phyloP scores from a whole-genome alignment of 164 flowering plant genomes.

The Annona squamosa region DNA sequence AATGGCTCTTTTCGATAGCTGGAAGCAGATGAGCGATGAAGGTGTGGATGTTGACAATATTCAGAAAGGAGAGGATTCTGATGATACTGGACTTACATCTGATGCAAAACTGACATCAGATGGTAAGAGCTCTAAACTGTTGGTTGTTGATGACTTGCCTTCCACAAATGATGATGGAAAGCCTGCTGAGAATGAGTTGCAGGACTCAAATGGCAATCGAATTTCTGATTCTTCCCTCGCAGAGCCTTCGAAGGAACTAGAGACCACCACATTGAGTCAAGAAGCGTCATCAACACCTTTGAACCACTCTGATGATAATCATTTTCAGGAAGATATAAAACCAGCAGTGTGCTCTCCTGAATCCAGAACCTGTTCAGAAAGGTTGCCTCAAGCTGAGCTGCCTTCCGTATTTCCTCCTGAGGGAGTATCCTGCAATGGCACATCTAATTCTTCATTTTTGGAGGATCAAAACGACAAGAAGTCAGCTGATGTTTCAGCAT shows the following conservation, averaged over 20 bases:
- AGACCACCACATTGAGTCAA: conserved; percentile 8
- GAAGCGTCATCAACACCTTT: conserved; percentile 1
- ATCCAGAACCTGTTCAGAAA: conserved; percentile 4
- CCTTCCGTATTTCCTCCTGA: conserved; percentile 1
- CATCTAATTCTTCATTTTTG: background rate
- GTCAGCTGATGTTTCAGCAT: conserved; percentile 13
- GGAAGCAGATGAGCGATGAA: conserved; percentile 29
- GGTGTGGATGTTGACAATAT: conserved; percentile 4
- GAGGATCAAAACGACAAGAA: background rate
- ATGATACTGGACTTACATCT: background rate
- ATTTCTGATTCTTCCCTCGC: conserved; percentile 7
- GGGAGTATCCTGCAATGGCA: background rate
- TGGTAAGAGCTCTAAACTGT: conserved; percentile 15
- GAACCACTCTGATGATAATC: conserved; percentile 4
- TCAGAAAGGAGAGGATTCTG: background rate
- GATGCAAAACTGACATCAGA: conserved; percentile 12
- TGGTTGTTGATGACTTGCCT: conserved; percentile 15
- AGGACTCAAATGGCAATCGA: conserved; percentile 6
- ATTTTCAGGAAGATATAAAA: conserved; percentile 3
- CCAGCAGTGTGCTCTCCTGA: conserved; percentile 5
- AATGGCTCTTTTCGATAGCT: conserved; percentile 39
- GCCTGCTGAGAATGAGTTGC: conserved; percentile 14
- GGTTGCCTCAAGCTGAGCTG: conserved; percentile 1
- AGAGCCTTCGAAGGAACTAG: conserved; percentile 1
- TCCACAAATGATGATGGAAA: conserved; percentile 15